Evolutionary conservation across 2,329 filamentous ascomycete species (phyloP), one percentile per base, ranked within the genome.

Genomic region (Sporothrix mexicana): DNA sequence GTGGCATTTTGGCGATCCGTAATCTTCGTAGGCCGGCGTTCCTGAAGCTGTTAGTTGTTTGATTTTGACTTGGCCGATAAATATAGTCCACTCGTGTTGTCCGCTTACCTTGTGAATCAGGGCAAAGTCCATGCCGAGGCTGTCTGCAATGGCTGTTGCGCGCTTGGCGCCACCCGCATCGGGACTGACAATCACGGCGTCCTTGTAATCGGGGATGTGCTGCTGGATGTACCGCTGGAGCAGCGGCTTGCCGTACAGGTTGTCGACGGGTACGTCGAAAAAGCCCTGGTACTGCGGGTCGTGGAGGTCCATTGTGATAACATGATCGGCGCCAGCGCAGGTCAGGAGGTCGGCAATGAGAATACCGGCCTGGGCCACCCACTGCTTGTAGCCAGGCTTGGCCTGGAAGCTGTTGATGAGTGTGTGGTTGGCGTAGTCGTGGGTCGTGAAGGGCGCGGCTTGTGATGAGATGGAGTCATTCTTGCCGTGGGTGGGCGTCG

Each of bases 181-280:
- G 8, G 96, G 96, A 79, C 93, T 97, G 78, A 99, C 95, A 79
- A 99, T 92, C 62, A 99, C 94, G 51, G 93, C 93, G 73, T 95
- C 89, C 81, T 91, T 92, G 82, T 91, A 95, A 79, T 95, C 91
- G 67, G 93, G 91, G 74, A 97, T 96, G 78, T 94, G 90, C 79
- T 92, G 90, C 80, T 94, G 91, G 77, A 92, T 91, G 79, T 91
- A 92, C 74, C 87, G 87, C 79, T 91, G 89, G 71, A 92, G 85
- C 69, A 95, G 84, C 68, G 92, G 91, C 77, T 93, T 90, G 72
- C 91, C 95, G 83, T 98, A 98, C 20, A 99, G 87, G 81, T 99
- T 99, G 84, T 99, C 96, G 72, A 99, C 96, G 2, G 96, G 96
- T 73, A 98, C 97, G 80, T 99, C 95, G 80, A 99, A 98, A 86